Percentiles rank a stretch among this genome's conserved stretches.
phyloP scores from a whole-genome alignment of 2,329 filamentous ascomycete genomes.

The Xylaria sp. region DNA sequence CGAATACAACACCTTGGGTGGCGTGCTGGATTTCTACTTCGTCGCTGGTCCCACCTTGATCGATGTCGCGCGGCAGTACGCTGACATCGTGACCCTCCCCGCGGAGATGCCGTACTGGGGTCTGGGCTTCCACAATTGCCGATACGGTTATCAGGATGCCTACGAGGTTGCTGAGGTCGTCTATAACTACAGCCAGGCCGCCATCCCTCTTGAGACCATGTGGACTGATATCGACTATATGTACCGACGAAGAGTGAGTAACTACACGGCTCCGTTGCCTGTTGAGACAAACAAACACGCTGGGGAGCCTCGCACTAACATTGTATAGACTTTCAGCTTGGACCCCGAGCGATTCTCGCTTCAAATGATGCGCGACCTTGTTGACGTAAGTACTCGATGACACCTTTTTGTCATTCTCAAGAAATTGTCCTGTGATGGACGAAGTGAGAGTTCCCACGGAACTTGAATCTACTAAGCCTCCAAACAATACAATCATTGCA shows the following conservation, averaged over 20 bases:
- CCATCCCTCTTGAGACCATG: constrained; percentile 76
- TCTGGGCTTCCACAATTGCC: constrained; percentile 70
- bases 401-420: background rate
- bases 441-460: background rate
- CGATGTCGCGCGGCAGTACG: constrained; percentile 69
- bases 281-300: background rate
- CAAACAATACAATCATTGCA: background rate
- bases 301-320: constrained; percentile 28
- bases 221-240: constrained; percentile 75
- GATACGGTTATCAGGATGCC: constrained; percentile 72
- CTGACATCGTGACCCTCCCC: constrained; percentile 65
- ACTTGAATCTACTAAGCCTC: background rate
- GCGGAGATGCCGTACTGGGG: constrained; percentile 74
- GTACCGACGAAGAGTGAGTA: constrained; percentile 58
- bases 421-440: background rate
- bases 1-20: constrained; percentile 83
- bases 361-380: constrained; percentile 70
- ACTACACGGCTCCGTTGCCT: background rate
- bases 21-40: constrained; percentile 79
- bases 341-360: constrained; percentile 73
- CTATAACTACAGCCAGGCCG: constrained; percentile 72
- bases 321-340: constrained; percentile 66
- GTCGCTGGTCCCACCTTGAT: constrained; percentile 68
- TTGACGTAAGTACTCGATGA: constrained; percentile 51
- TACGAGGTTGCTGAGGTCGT: constrained; percentile 75